A percentile compares a stretch with the other conserved stretches of the same genome.
Conservation (phyloP, 441 rosid species). For the Erysimum cheiri region DNA sequence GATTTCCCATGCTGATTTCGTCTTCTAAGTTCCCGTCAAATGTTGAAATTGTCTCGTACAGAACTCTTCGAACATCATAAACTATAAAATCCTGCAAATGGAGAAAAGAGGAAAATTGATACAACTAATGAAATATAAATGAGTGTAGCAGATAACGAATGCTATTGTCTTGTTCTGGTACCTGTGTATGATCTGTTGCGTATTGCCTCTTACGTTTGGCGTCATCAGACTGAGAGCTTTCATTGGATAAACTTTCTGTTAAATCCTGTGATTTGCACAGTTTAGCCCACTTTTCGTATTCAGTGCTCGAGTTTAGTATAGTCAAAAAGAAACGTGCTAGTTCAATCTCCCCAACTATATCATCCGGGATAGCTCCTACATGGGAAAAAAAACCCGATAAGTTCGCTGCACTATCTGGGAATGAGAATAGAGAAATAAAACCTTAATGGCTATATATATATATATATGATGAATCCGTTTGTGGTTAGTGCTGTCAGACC, state of each 20-base stretch:
- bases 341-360: conserved; percentile 56
- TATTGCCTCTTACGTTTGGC: conserved; percentile 50
- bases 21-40: conserved; percentile 45
- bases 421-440: too few species aligned
- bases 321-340: conserved; percentile 67
- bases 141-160: conserved; percentile 14
- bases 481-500: conserved; percentile 49
- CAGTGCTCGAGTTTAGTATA: conserved; percentile 59
- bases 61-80: conserved; percentile 54
- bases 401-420: background rate
- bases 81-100: conserved; percentile 61
- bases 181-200: conserved; percentile 83
- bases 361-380: conserved; percentile 67
- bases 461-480: conserved; percentile 4
- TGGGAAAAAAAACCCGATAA: background rate
- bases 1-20: conserved; percentile 49
- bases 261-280: conserved; percentile 36
- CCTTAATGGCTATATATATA: background rate
- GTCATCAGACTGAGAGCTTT: conserved; percentile 26
- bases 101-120: background rate
- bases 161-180: conserved; percentile 16
- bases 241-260: conserved; percentile 22
- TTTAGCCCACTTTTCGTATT: conserved; percentile 73
- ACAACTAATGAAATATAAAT: background rate
- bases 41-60: conserved; percentile 54